Conservation (phyloP, 768 basidiomycete species). For the Russula sp. region DNA sequence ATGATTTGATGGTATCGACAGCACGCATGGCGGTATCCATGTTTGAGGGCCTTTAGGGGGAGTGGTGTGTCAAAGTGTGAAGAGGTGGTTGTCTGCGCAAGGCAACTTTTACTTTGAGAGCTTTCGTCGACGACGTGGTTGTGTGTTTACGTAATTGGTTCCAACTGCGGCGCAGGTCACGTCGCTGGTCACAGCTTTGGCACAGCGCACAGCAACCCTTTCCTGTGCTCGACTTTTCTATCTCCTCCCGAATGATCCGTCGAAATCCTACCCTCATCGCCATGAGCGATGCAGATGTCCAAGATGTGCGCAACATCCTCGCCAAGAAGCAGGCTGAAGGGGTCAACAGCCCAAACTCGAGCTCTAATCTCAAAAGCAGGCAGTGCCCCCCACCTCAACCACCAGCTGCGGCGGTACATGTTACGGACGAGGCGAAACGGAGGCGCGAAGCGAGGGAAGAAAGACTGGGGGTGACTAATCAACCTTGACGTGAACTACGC, state of each 20-base stretch:
- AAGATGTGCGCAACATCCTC: conserved; percentile 67
- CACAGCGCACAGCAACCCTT: background rate
- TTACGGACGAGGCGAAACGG: conserved; percentile 38
- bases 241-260: conserved; percentile 56
- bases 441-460: conserved; percentile 39
- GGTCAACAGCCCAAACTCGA: conserved; percentile 9
- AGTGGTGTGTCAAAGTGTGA: background rate
- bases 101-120: background rate
- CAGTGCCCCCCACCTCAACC: conserved; percentile 13
- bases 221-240: conserved; percentile 4
- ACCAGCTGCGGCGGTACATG: conserved; percentile 21
- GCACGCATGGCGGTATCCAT: conserved; percentile 70
- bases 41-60: conserved; percentile 16
- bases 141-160: background rate
- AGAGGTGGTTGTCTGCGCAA: background rate
- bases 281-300: conserved; percentile 74
- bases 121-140: too few relatives aligned
- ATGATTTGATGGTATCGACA: conserved; percentile 63
- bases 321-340: conserved; percentile 37
- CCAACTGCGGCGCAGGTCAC: conserved; percentile 24
- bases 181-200: conserved; percentile 7
- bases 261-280: conserved; percentile 72
- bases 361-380: conserved; percentile 21
- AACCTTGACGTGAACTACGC: background rate
- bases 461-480: conserved; percentile 34